Evolutionary conservation across 2,329 filamentous ascomycete species (phyloP), one percentile per base, ranked within the genome.

Genomic region (Trichophyton schoenleinii): DNA sequence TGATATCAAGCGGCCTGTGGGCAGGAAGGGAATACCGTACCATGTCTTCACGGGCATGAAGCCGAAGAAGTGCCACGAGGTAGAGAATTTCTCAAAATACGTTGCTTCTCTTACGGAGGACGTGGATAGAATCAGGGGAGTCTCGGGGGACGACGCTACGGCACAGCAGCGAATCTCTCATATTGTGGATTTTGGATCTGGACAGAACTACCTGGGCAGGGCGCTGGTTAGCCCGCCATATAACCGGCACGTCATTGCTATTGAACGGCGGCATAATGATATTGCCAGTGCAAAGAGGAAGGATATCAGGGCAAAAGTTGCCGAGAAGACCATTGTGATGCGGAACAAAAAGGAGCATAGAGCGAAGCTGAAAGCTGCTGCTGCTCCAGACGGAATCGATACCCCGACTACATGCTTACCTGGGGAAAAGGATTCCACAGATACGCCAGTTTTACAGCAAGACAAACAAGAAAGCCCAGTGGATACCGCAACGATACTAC

Each of bases 121-220:
- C 1, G 81, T 86, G 48, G 77, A 78, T 0, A 74, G 78, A 57
- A 74, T 80, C 13, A 70, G 72, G 60, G 67, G 74, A 4, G 41
- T 8, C 15, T 68, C 72, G 28, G 61, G 57, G 65, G 46, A n/a
- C 7, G 46, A 20, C 22, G 34, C 28, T 9, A 38, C 34, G 18
- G 41, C 7, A 60, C 8, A 60, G 7, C 70, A 71, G 5, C 67
- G 69, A 5, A 85, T 96, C 63, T 89, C 90, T 0, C 91, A 97
- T 75, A 85, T 96, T 62, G 87, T 97, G 57, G 94, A 99, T 74
- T 96, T 97, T 73, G 94, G 94, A 31, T 96, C 91, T 60, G 94
- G 94, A 0, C 92, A 97, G 72, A 97, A 96, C 70, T 99, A 99
- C 70, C 84, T 99, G 2, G 92, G 94, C 0, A 83, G 94, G 53